phyloP scores from a whole-genome alignment of 2,329 filamentous ascomycete species.

The Sporothrix mexicana region DNA sequence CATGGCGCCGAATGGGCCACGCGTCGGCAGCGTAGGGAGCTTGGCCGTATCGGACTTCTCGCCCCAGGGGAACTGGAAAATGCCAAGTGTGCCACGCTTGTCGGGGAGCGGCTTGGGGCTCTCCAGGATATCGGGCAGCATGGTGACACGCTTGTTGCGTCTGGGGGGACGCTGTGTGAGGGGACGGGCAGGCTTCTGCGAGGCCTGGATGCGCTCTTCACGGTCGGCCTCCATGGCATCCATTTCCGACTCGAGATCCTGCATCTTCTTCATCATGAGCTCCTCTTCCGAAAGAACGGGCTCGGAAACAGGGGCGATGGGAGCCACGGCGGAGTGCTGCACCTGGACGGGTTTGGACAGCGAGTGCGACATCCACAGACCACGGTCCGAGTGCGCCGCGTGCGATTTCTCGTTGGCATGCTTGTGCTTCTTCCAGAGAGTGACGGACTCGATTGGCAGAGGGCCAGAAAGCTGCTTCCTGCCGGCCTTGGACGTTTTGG shows the following conservation, averaged over 20 bases:
- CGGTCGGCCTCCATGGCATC: constrained; percentile 25
- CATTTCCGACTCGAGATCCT: constrained; percentile 30
- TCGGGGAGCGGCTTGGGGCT: constrained; percentile 64
- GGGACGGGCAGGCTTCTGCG: constrained; percentile 48
- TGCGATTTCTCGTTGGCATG: neutral
- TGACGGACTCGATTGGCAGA: constrained; percentile 30
- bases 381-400: neutral
- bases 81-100: constrained; percentile 64
- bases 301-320: neutral
- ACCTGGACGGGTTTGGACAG: neutral
- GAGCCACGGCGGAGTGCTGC: neutral
- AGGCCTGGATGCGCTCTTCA: constrained; percentile 18
- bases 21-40: constrained; percentile 37
- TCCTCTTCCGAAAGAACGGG: neutral
- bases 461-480: constrained; percentile 13
- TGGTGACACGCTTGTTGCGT: constrained; percentile 61
- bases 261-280: constrained; percentile 29
- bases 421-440: constrained; percentile 29
- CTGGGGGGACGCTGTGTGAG: constrained; percentile 60
- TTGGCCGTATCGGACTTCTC: constrained; percentile 64
- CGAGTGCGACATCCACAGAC: constrained; percentile 26
- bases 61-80: constrained; percentile 71
- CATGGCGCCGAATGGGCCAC: constrained; percentile 51
- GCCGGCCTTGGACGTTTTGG: neutral
- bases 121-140: constrained; percentile 68